A percentile compares a stretch with the other conserved stretches of the same genome.
Evolutionary conservation across 768 basidiomycete species (phyloP).

Genomic region (Erythrobasidium yunnanense): DNA sequence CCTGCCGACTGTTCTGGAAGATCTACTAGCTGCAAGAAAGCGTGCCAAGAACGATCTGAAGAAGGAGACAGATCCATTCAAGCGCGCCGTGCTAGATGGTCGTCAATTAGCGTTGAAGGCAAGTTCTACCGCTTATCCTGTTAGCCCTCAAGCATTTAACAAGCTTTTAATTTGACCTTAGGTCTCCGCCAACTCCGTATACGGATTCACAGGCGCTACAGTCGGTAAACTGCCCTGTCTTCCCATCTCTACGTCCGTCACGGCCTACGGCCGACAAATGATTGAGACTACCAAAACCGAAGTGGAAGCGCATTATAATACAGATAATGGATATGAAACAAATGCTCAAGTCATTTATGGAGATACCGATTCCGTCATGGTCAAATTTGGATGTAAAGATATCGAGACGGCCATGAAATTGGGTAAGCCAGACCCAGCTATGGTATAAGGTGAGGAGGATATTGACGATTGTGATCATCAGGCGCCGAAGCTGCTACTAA

Average conservation of each 20-base stretch:
- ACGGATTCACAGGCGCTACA: conserved; percentile 96
- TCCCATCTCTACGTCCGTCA: conserved; percentile 86
- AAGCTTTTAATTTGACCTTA: conserved; percentile 39
- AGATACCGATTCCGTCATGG: conserved; percentile 99
- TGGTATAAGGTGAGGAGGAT: neutral
- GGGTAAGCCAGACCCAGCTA: conserved; percentile 48
- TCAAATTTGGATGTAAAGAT: conserved; percentile 84
- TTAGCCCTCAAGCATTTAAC: neutral
- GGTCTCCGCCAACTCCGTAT: conserved; percentile 98
- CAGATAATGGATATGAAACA: conserved; percentile 54
- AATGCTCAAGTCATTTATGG: conserved; percentile 95
- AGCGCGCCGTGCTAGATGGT: conserved; percentile 90
- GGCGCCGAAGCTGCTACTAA: conserved; percentile 84
- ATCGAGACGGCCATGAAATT: conserved; percentile 76
- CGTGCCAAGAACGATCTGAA: conserved; percentile 90
- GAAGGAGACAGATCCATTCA: conserved; percentile 92
- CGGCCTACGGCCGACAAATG: conserved; percentile 96
- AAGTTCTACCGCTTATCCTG: conserved; percentile 9
- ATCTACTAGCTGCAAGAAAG: conserved; percentile 84
- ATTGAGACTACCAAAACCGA: conserved; percentile 92
- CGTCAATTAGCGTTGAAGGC: conserved; percentile 94
- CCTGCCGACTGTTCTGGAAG: conserved; percentile 81
- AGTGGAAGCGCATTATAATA: neutral
- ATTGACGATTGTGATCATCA: conserved; percentile 39
- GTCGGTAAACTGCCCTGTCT: conserved; percentile 93